Base-by-base conservation (phyloP, 164 flowering plant genomes). In the Tetracentron sinense region DNA sequence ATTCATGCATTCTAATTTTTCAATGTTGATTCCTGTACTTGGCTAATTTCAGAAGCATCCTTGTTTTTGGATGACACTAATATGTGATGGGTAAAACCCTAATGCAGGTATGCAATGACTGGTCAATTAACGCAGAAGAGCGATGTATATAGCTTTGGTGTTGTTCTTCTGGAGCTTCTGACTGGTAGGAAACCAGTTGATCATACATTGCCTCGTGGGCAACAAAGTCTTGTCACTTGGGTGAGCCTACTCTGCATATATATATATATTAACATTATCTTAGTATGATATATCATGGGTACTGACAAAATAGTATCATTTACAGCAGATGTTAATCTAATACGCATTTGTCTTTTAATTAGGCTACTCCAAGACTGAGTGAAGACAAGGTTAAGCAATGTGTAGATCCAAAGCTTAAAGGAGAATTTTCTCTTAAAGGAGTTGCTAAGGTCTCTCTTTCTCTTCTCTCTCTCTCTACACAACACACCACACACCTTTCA, bases 191-290 rank as follows among this genome's bases (percentile, higher is more conserved):
- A 84, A 61, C 90, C 90, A 42, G 90, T 85, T 46, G 90, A 85
- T 76, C 90, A 85, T 64, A 85, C 85, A 54, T 83, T 85, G 90
- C 90, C 90, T 47, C 90, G 90, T 61, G 90, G 90, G 28, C 88
- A 85, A 65, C 90, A 85, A 70, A 75, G 81, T 76, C 88, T 85
- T 42, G 90, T 85, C 27, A 85, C 90, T 5, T 85, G 90, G 90
- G 90, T 85, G 27, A 69, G 79, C 69, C n/a, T n/a, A n/a, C n/a
- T n/a, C n/a, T n/a, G n/a, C n/a, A n/a, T n/a, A n/a, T n/a, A n/a
- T n/a, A n/a, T n/a, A n/a, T n/a, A n/a, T n/a, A n/a, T n/a, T n/a
- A n/a, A n/a, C n/a, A n/a, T n/a, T n/a, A n/a, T n/a, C n/a, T n/a
- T n/a, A n/a, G n/a, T n/a, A n/a, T n/a, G n/a, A n/a, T n/a, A n/a